A percentile compares a stretch with the other conserved stretches of the same genome.
Evolutionary conservation across 2,329 filamentous ascomycete species (phyloP).

Genomic region (Penicillium sp.): DNA sequence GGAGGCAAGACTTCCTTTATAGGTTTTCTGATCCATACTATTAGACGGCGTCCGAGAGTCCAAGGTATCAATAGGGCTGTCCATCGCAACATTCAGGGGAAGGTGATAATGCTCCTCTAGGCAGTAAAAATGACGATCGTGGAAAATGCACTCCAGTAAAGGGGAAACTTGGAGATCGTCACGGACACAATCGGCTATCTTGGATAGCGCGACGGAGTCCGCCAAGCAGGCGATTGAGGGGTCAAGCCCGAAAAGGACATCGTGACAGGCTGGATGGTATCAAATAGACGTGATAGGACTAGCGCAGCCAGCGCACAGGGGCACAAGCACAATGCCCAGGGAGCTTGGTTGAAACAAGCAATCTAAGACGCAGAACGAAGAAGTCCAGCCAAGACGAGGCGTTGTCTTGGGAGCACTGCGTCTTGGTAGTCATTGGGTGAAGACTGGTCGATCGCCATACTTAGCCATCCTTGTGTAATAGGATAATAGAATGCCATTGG

Average conservation of each 20-base stretch:
- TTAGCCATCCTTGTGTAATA: neutral
- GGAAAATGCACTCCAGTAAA: constrained; percentile 5
- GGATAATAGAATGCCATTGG: neutral
- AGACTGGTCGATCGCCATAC: constrained; percentile 16
- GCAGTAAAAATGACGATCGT: constrained; percentile 18
- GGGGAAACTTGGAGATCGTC: constrained; percentile 14
- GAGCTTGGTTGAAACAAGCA: constrained; percentile 19
- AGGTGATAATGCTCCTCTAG: constrained; percentile 19
- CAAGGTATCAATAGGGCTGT: neutral
- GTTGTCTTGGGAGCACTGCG: neutral
- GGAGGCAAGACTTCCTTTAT: constrained; percentile 20
- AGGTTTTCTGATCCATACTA: constrained; percentile 8
- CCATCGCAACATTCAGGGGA: constrained; percentile 9
- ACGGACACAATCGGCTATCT: constrained; percentile 20
- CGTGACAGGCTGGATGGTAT: constrained; percentile 1
- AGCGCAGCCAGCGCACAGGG: neutral
- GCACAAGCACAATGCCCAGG: constrained; percentile 3
- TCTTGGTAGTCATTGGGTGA: constrained; percentile 13
- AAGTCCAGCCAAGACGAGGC: constrained; percentile 12
- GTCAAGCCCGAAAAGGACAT: constrained; percentile 3
- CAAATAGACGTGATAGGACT: constrained; percentile 9
- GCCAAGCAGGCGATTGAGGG: constrained; percentile 6
- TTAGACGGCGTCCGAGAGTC: neutral
- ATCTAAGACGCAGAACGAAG: constrained; percentile 11
- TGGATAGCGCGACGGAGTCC: constrained; percentile 13